Percentiles rank a stretch among this genome's conserved stretches.
Evolutionary conservation across 2,329 filamentous ascomycete species (phyloP).

Genomic region (Paraconiothyrium brasiliense): DNA sequence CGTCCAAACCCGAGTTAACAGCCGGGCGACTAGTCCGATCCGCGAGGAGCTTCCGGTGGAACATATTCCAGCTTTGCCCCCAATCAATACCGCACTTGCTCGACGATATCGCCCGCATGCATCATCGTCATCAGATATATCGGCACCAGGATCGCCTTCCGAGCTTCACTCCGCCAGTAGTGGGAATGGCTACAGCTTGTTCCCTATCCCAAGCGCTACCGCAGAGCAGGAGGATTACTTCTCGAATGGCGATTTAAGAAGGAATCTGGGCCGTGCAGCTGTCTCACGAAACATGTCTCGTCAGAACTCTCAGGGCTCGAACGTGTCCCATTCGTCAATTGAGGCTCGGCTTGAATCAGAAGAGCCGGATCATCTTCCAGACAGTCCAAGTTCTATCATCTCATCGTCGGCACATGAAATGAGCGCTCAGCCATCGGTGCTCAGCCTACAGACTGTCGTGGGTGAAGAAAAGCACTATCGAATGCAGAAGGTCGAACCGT

Average conservation of each 20-base stretch:
- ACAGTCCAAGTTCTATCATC: background rate
- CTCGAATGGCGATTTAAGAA: conserved; percentile 15
- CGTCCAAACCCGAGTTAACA: conserved; percentile 20
- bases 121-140: conserved; percentile 13
- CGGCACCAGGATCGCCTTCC: conserved; percentile 16
- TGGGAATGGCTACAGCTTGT: conserved; percentile 19
- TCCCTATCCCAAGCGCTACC: conserved; percentile 22
- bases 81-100: conserved; percentile 8
- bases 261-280: conserved; percentile 15
- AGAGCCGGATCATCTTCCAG: background rate
- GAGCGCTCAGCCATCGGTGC: conserved; percentile 31
- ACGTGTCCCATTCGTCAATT: conserved; percentile 14
- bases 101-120: conserved; percentile 4
- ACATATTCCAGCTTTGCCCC: conserved; percentile 7
- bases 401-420: conserved; percentile 5
- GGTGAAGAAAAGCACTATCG: conserved; percentile 70
- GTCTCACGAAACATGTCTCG: conserved; percentile 20
- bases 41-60: conserved; percentile 16
- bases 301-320: conserved; percentile 24
- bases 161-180: conserved; percentile 12
- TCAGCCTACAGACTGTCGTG: conserved; percentile 66
- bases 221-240: conserved; percentile 12
- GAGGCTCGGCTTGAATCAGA: background rate
- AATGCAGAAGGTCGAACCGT: conserved; percentile 72
- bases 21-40: conserved; percentile 26